Evolutionary conservation across 352 stramenopile species (phyloP).

Genomic region (Phytophthora aleatoria): DNA sequence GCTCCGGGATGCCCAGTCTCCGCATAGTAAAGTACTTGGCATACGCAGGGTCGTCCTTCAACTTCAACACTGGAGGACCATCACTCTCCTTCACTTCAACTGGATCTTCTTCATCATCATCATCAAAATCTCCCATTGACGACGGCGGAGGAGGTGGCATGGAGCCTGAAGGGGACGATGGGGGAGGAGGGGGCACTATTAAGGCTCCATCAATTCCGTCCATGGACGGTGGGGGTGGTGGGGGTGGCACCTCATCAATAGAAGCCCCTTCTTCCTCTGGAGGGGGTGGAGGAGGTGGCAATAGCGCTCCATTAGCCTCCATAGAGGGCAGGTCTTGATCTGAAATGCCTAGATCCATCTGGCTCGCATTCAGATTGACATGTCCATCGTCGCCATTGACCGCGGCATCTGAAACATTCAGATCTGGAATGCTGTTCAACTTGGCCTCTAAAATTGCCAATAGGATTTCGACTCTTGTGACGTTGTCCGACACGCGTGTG

Average conservation of each 20-base stretch:
- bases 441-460: conserved; percentile 87
- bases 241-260: conserved; percentile 24
- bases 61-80: conserved; percentile 60
- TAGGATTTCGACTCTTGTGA: conserved; percentile 85
- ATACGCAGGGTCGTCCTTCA: conserved; percentile 84
- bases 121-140: conserved; percentile 35
- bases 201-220: conserved; percentile 35
- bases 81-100: conserved; percentile 23
- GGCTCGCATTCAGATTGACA: conserved; percentile 16
- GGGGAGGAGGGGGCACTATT: conserved; percentile 33
- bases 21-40: conserved; percentile 90
- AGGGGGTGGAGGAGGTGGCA: conserved; percentile 57
- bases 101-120: conserved; percentile 28
- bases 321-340: conserved; percentile 66
- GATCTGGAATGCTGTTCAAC: conserved; percentile 82
- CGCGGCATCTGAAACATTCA: conserved; percentile 66
- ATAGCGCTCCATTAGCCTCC: conserved; percentile 41
- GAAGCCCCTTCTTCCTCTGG: conserved; percentile 23
- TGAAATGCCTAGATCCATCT: conserved; percentile 63
- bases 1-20: conserved; percentile 70
- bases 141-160: conserved; percentile 38
- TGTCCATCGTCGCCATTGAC: conserved; percentile 15
- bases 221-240: conserved; percentile 22
- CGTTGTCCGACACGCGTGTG: conserved; percentile 63
- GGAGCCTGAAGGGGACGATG: conserved; percentile 11